Evolutionary conservation across 2,329 filamentous ascomycete species (phyloP), one percentile per base, ranked within the genome.

Genomic region (Aspergillus proliferans): DNA sequence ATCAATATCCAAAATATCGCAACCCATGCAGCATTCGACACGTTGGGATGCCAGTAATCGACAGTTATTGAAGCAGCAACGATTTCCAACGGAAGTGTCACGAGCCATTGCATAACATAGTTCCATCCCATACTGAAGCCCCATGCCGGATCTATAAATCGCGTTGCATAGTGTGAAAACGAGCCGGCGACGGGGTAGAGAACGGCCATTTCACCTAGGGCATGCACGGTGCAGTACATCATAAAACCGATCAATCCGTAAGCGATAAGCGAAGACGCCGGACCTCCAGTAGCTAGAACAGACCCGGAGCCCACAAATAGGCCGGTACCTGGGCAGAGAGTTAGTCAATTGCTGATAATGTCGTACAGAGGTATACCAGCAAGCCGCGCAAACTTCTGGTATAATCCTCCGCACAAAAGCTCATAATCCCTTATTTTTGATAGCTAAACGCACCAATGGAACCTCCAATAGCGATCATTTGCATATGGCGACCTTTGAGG

Each of bases 381-480:
- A 26, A 30, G 26, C 26, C 26, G 10, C 4, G 26, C 26, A 12
- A 12, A 30, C 10, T 30, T 30, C 10, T 26, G 26, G 26, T 30
- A 30, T 2, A 30, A 30, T 30, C 1, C 10, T 30, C 26, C 26
- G 24, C 9, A 26, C 24, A 10, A 10, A 26, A 26, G 24, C 24
- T 26, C 9, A 26, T 26, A 3, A 6, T 15, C 6, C n/a, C 3
- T 8, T 3, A 4, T 19, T 10, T 10, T 22, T 12, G 9, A 21
- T 41, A n/a, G 26, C 8, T 30, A 19, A 6, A 10, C 69, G 47
- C 73, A 82, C 87, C 87, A 60, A 95, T 95, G 9, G 87, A 93
- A 40, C 91, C 91, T 59, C 90, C 90, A 58, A 96, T 95, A 12
- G 92, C 92, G 76, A 96, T 96, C 92, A 96, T 96, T 74, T 96